A percentile compares a stretch with the other conserved stretches of the same genome.
These are phyloP conservation scores for Botrytis aclada DNA, from an alignment of 2,329 filamentous ascomycete genomes.

Conservation along the genomic window DNA sequence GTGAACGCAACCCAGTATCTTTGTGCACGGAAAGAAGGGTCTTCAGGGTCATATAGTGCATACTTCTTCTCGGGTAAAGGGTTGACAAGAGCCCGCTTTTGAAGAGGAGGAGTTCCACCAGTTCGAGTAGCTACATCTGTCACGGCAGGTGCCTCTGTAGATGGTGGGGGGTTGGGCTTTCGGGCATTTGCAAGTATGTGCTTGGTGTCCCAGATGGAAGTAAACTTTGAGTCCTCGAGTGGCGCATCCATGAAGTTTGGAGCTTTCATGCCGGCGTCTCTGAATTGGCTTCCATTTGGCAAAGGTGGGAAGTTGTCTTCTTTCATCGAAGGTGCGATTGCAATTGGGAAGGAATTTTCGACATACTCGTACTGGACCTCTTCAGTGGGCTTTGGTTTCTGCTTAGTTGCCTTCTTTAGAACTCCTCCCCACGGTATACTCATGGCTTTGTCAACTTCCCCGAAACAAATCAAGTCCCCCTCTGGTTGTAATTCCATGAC, in stretches of 20 bases:
- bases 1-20: slow-evolving; percentile 25
- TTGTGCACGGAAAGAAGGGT: slow-evolving; percentile 24
- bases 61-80: slow-evolving; percentile 15
- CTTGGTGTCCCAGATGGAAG: slow-evolving; percentile 16
- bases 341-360: slow-evolving; percentile 3
- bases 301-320: slow-evolving; percentile 11
- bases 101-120: not conserved
- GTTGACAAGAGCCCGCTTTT: not conserved
- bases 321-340: slow-evolving; percentile 14
- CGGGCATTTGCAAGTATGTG: slow-evolving; percentile 18
- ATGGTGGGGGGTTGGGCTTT: slow-evolving; percentile 13
- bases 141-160: not conserved
- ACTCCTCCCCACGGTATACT: not conserved
- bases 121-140: slow-evolving; percentile 1
- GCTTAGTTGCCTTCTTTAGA: slow-evolving; percentile 4
- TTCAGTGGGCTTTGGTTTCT: not conserved
- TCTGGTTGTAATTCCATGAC: slow-evolving; percentile 11
- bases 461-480: slow-evolving; percentile 23
- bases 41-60: slow-evolving; percentile 26
- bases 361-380: slow-evolving; percentile 12
- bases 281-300: not conserved
- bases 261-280: slow-evolving; percentile 6
- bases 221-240: slow-evolving; percentile 1
- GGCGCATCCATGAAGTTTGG: slow-evolving; percentile 20
- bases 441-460: slow-evolving; percentile 14